Percentiles rank a stretch among this genome's conserved stretches.
Conservation (phyloP, 768 basidiomycete species). For the Leccinum sublutescens region DNA sequence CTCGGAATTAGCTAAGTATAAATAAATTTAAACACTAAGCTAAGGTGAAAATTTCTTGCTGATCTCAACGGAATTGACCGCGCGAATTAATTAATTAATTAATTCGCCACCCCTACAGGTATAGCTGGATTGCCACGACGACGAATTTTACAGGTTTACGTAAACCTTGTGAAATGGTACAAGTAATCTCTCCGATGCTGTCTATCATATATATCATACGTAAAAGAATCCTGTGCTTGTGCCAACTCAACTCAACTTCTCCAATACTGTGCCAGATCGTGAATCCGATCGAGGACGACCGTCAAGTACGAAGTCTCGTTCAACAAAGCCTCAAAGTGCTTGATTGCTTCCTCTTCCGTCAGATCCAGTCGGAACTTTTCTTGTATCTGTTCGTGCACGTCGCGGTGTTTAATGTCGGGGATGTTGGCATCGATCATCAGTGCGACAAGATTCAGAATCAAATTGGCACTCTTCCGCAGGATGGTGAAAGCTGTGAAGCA, state of each 20-base stretch:
- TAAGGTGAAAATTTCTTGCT: too few species aligned
- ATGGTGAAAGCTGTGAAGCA: conserved; percentile 98
- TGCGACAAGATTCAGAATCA: conserved; percentile 93
- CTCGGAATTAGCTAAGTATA: too few species aligned
- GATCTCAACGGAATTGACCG: too few species aligned
- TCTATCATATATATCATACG: too few species aligned
- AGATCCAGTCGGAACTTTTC: conserved; percentile 96
- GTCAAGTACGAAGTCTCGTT: conserved; percentile 96
- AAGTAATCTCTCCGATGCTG: too few species aligned
- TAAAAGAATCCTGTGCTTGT: conserved; percentile 2
- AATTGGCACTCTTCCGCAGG: conserved; percentile 93
- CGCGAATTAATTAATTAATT: too few species aligned
- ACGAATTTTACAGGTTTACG: too few species aligned
- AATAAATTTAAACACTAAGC: too few species aligned
- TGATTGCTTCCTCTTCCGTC: conserved; percentile 95
- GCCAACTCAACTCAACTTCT: conserved; percentile 61
- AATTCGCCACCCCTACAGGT: too few species aligned
- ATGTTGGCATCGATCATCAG: conserved; percentile 98
- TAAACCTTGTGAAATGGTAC: too few species aligned
- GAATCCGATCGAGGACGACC: conserved; percentile 90
- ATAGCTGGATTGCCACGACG: too few species aligned
- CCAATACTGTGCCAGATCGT: conserved; percentile 89
- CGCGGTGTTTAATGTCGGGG: conserved; percentile 92
- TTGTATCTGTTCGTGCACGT: conserved; percentile 86
- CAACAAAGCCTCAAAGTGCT: conserved; percentile 89